phyloP scores from a whole-genome alignment of 2,329 filamentous ascomycete species.

The Fusarium sp. region DNA sequence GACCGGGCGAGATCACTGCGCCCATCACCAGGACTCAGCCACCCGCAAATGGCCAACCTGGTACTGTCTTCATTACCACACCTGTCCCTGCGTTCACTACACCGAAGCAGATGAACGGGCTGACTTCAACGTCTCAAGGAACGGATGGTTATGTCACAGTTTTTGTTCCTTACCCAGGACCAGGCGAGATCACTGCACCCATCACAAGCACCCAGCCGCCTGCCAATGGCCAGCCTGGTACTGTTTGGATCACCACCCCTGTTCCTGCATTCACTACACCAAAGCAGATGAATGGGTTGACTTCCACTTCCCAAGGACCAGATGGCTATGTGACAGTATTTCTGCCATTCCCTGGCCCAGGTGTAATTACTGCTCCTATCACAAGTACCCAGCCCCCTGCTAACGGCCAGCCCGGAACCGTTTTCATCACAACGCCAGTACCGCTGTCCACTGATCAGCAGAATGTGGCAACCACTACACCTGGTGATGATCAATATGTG shows the following conservation, averaged over 20 bases:
- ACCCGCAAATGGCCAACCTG: slow-evolving; percentile 7
- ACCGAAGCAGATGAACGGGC: slow-evolving; percentile 3
- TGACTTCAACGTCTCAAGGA: background rate
- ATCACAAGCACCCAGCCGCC: slow-evolving; percentile 10
- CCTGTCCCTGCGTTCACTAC: slow-evolving; percentile 5
- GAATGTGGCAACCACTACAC: background rate
- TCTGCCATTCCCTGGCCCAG: slow-evolving; percentile 4
- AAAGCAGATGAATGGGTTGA: background rate
- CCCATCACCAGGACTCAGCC: slow-evolving; percentile 16
- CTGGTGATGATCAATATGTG: background rate
- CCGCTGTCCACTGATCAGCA: background rate
- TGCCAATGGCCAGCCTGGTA: slow-evolving; percentile 5
- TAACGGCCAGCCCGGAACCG: slow-evolving; percentile 9
- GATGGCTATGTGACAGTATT: slow-evolving; percentile 24
- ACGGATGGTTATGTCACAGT: slow-evolving; percentile 18
- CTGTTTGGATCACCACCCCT: slow-evolving; percentile 17
- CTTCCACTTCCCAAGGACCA: background rate
- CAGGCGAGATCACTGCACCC: slow-evolving; percentile 9
- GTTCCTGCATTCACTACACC: background rate
- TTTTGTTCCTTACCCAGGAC: slow-evolving; percentile 1
- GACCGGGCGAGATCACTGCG: slow-evolving; percentile 20
- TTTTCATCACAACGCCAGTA: slow-evolving; percentile 16
- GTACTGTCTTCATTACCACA: slow-evolving; percentile 18
- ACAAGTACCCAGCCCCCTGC: slow-evolving; percentile 2
- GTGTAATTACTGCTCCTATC: slow-evolving; percentile 10